Base-by-base conservation (phyloP, 441 rosid species). In the Gossypium trilobum region DNA sequence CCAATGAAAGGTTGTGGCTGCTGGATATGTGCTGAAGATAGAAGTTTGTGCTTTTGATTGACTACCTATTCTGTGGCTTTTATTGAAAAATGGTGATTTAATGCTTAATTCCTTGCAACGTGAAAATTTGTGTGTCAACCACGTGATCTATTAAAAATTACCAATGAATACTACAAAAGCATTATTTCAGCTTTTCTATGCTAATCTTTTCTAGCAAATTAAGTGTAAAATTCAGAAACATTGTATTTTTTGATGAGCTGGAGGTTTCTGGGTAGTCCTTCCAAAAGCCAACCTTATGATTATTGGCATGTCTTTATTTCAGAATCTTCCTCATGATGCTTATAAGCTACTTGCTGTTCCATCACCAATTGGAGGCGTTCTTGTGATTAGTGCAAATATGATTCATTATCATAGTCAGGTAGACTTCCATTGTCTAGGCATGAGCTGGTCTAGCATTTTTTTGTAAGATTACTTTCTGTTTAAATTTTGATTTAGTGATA, bases 321-420 rank as follows among this genome's bases (percentile, higher is more conserved):
- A 95, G 99, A 88, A 91, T 86, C 92, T 95, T 14, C 98, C 98
- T 11, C 93, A 91, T 73, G 99, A 95, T 85, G 91, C 97, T 65
- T 95, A 89, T 86, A 91, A 95, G 86, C 87, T 95, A 77, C 95
- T 91, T 75, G 96, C 99, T 14, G 98, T 91, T 81, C 99, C 98
- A 69, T 90, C 97, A 9, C 99, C 99, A 73, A 89, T 93, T 62
- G 99, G 99, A 25, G 99, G 99, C 70, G 95, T 95, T 81, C 89
- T 93, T 79, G 98, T 95, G 69, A 77, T 93, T 74, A 78, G 96
- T 82, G 87, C 95, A 66, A 93, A 93, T 79, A 84, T 89, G 71
- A 85, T 95, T 75, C 97, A 93, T 79, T 95, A 93, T 84, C 95
- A 91, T 74, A 93, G 96, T 83, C 97, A 95, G 99, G 99, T 92